These are phyloP conservation scores for Trifolium repens DNA, from an alignment of 306 rosid species.

Conservation along the genomic window DNA sequence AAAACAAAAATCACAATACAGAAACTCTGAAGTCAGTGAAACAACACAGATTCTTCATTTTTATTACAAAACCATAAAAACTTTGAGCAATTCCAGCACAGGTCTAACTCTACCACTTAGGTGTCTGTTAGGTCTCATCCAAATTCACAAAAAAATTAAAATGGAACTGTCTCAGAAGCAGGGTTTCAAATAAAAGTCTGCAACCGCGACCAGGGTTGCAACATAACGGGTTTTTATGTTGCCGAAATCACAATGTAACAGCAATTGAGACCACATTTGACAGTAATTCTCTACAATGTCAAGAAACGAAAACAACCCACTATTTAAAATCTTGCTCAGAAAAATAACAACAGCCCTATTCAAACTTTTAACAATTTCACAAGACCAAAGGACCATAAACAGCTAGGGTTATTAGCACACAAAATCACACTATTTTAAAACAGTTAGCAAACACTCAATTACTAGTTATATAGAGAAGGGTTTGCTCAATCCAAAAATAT, in stretches of 20 bases:
- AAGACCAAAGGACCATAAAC: conserved; percentile 9
- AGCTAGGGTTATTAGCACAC: not conserved
- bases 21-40: conserved; percentile 6
- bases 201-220: too few species aligned
- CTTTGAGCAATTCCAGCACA: conserved; percentile 13
- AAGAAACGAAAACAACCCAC: not conserved
- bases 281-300: not conserved
- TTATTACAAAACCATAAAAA: not conserved
- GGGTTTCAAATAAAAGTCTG: not conserved
- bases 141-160: conserved; percentile 25
- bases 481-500: not conserved
- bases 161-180: not conserved
- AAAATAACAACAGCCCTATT: conserved; percentile 18
- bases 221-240: not conserved
- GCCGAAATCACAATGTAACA: not conserved
- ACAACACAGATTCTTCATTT: not conserved
- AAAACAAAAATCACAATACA: not conserved
- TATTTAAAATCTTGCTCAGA: not conserved
- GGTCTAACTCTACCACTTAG: not conserved
- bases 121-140: not conserved
- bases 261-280: not conserved
- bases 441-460: not conserved
- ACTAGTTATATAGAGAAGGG: not conserved
- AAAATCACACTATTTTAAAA: conserved; percentile 1
- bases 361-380: conserved; percentile 3